Base-by-base conservation (phyloP, 1,284 basidiomycete species). In the Microbotryum silenes-acaulis region DNA sequence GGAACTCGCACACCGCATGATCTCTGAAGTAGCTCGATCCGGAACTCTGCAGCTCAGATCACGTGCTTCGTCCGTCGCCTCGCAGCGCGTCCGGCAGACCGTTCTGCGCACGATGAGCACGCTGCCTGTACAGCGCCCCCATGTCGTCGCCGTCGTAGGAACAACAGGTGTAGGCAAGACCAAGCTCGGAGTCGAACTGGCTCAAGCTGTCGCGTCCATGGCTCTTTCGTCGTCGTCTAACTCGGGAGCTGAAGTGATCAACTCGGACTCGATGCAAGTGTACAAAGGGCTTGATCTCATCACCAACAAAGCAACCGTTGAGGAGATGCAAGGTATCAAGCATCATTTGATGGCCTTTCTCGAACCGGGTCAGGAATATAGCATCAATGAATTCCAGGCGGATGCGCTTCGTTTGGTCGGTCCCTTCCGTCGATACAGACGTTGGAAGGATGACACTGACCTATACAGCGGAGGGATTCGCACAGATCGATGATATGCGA, bases 111-210 rank as follows among this genome's bases (percentile, higher is more conserved):
- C 37, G 37, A 42, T 42, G 37, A 42, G 14, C 37, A 18, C 12
- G 12, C 37, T 42, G 12, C 14, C 37, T 18, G 37, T 88, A 42
- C 78, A 31, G 37, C 37, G 16, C 37, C 16, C 14, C 37, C 37
- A 31, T 31, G 37, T 91, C 66, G 82, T 97, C 56, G 83, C 88
- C 12, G 85, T 98, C 56, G 88, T 92, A 62, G 94, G 94, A 23
- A 93, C 91, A 0, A 99, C 94, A 3, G 96, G 94, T 12, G 92
- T 94, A 18, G 96, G 96, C 58, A 99, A 99, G 77, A 94, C 92
- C 7, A 87, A 90, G 65, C 81, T 98, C 3, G 90, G 89, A 0
- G 85, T 98, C 23, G 85, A 97, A 61, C 80, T 99, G 18, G 91
- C 91, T 16, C 79, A 85, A 29, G 80, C 81, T 20, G 37, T 42